These are phyloP conservation scores for Penicillium sp. DNA, from an alignment of 2,329 filamentous ascomycete species.

Conservation along the genomic window DNA sequence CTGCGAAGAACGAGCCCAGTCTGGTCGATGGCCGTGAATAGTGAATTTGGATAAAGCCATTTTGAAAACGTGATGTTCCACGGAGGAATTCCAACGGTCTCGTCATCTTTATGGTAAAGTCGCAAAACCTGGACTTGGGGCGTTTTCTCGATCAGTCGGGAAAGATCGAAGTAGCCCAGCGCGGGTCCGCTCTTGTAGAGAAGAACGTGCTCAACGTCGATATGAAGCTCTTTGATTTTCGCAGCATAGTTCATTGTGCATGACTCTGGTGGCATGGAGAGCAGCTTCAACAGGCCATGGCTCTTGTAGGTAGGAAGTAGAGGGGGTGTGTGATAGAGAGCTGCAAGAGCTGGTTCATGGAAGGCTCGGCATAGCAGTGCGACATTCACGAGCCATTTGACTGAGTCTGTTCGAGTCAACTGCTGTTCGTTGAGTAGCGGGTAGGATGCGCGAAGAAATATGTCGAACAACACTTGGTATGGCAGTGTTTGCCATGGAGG, in stretches of 20 bases:
- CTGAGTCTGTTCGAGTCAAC: constrained; percentile 23
- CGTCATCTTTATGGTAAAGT: constrained; percentile 65
- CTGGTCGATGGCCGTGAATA: constrained; percentile 62
- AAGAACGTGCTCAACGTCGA: constrained; percentile 61
- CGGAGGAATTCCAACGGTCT: constrained; percentile 30
- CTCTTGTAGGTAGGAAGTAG: constrained; percentile 52
- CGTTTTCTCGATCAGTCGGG: constrained; percentile 57
- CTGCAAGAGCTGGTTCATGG: constrained; percentile 66
- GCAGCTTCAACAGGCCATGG: constrained; percentile 48
- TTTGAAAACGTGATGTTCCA: constrained; percentile 38
- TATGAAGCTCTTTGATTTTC: constrained; percentile 65
- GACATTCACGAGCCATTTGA: constrained; percentile 59
- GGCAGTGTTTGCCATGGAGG: constrained; percentile 60
- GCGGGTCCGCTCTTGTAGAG: constrained; percentile 51
- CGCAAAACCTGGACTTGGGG: constrained; percentile 66
- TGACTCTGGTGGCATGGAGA: constrained; percentile 51
- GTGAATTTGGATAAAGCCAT: constrained; percentile 64
- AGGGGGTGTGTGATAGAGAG: constrained; percentile 66
- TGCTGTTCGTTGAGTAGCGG: constrained; percentile 48
- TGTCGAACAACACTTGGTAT: constrained; percentile 63
- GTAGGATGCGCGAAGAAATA: constrained; percentile 64
- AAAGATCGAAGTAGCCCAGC: constrained; percentile 53
- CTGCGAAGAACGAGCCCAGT: constrained; percentile 44
- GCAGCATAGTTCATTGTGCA: constrained; percentile 60
- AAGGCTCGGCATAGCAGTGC: constrained; percentile 62